Conservation (phyloP, 1,284 basidiomycete species). For the Termitomyces sp. region DNA sequence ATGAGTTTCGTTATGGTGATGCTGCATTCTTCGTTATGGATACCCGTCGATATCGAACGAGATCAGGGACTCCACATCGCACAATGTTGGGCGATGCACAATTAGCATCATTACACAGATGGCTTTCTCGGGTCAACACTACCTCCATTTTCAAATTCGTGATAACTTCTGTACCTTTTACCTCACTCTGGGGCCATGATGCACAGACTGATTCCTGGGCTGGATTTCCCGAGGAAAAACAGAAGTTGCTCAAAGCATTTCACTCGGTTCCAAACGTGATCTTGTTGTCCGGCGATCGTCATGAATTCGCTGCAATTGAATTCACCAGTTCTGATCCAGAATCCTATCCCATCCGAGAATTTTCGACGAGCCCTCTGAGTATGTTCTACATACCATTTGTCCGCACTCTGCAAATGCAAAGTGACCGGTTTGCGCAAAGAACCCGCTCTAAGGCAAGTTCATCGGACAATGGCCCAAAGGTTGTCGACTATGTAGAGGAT, state of each 20-base stretch:
- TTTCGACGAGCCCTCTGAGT: conserved; percentile 59
- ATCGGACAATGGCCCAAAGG: conserved; percentile 23
- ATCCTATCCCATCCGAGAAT: conserved; percentile 33
- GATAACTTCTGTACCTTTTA: conserved; percentile 74
- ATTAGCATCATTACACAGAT: conserved; percentile 57
- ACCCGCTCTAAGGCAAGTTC: conserved; percentile 24
- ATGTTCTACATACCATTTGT: conserved; percentile 69
- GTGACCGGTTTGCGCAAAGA: conserved; percentile 37
- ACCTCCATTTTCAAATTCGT: conserved; percentile 83
- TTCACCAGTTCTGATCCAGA: conserved; percentile 40
- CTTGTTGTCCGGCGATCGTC: conserved; percentile 67
- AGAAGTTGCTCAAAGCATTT: conserved; percentile 50
- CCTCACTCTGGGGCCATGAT: conserved; percentile 70
- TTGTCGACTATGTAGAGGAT: conserved; percentile 28
- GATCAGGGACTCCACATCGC: conserved; percentile 37
- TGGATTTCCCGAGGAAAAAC: conserved; percentile 62
- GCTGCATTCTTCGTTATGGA: conserved; percentile 79
- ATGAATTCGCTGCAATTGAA: conserved; percentile 76
- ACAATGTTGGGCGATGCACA: conserved; percentile 77
- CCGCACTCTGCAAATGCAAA: conserved; percentile 43
- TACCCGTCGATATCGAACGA: conserved; percentile 60
- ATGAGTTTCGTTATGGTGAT: conserved; percentile 64
- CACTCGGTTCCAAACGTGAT: conserved; percentile 72
- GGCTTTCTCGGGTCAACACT: conserved; percentile 65
- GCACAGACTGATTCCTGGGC: conserved; percentile 71